A percentile compares a stretch with the other conserved stretches of the same genome.
Evolutionary conservation across 2,329 filamentous ascomycete species (phyloP).

Genomic region (Botryotinia narcissicola): DNA sequence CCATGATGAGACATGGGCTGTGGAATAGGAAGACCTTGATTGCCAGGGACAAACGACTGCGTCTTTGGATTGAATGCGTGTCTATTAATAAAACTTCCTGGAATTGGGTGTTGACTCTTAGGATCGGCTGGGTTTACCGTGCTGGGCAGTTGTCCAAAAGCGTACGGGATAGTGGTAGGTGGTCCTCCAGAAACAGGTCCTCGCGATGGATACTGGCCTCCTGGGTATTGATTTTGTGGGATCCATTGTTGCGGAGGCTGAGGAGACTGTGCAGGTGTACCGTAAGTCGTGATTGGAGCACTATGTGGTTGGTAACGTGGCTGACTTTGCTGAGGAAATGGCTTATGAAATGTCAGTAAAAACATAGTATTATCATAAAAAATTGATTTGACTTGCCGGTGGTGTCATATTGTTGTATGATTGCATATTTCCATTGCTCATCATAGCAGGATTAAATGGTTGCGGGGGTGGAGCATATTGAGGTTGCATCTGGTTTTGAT

Average conservation of each 20-base stretch:
- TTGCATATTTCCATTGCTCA: slow-evolving; percentile 44
- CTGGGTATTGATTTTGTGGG: slow-evolving; percentile 33
- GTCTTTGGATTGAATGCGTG: slow-evolving; percentile 93
- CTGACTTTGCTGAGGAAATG: slow-evolving; percentile 35
- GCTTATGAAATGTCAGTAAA: slow-evolving; percentile 29
- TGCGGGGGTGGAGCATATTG: slow-evolving; percentile 43
- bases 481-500: slow-evolving; percentile 37
- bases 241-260: slow-evolving; percentile 36
- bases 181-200: slow-evolving; percentile 30
- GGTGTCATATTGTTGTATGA: slow-evolving; percentile 32
- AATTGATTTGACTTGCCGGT: slow-evolving; percentile 29
- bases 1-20: slow-evolving; percentile 39
- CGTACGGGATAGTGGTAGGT: slow-evolving; percentile 55
- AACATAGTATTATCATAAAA: background rate
- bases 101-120: slow-evolving; percentile 76
- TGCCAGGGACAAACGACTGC: slow-evolving; percentile 79
- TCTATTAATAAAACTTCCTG: slow-evolving; percentile 72
- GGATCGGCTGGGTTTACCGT: slow-evolving; percentile 68
- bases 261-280: slow-evolving; percentile 37
- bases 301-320: slow-evolving; percentile 37
- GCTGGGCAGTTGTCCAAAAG: slow-evolving; percentile 74
- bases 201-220: slow-evolving; percentile 35
- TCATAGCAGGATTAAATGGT: slow-evolving; percentile 34
- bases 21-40: slow-evolving; percentile 50
- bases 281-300: slow-evolving; percentile 38